Conservation (phyloP, 1,284 basidiomycete species). For the Leccinum fuscescens region DNA sequence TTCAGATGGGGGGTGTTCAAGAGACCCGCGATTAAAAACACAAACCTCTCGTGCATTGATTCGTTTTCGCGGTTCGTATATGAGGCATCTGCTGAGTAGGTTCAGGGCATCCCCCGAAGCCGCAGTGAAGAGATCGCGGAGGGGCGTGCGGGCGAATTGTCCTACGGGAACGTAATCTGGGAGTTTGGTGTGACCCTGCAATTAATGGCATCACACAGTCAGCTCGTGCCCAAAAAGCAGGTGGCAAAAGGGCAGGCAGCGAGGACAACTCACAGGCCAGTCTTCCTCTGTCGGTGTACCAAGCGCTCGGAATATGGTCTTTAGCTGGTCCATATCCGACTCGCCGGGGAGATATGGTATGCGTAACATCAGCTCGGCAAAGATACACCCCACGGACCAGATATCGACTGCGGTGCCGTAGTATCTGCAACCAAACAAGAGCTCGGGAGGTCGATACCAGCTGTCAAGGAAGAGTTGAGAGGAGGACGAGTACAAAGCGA, state of each 20-base stretch:
- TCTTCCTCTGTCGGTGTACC: conserved; percentile 95
- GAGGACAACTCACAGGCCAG: conserved; percentile 73
- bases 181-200: conserved; percentile 83
- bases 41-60: conserved; percentile 76
- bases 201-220: not conserved
- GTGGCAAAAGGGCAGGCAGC: not conserved
- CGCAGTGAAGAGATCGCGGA: conserved; percentile 88
- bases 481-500: not conserved
- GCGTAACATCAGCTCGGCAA: conserved; percentile 94
- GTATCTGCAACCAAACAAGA: conserved; percentile 84
- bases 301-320: conserved; percentile 90
- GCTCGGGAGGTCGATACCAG: conserved; percentile 97
- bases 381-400: conserved; percentile 96
- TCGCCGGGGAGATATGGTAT: conserved; percentile 92
- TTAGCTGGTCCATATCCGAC: conserved; percentile 94
- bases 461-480: conserved; percentile 41
- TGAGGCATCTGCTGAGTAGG: conserved; percentile 75
- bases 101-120: conserved; percentile 87
- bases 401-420: conserved; percentile 90
- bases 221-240: not conserved
- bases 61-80: conserved; percentile 85
- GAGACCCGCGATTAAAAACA: not conserved
- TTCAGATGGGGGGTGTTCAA: not conserved
- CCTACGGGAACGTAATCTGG: conserved; percentile 86
- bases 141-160: conserved; percentile 78